Conservation (phyloP, 2,329 filamentous ascomycete species). For the Fusarium udum region DNA sequence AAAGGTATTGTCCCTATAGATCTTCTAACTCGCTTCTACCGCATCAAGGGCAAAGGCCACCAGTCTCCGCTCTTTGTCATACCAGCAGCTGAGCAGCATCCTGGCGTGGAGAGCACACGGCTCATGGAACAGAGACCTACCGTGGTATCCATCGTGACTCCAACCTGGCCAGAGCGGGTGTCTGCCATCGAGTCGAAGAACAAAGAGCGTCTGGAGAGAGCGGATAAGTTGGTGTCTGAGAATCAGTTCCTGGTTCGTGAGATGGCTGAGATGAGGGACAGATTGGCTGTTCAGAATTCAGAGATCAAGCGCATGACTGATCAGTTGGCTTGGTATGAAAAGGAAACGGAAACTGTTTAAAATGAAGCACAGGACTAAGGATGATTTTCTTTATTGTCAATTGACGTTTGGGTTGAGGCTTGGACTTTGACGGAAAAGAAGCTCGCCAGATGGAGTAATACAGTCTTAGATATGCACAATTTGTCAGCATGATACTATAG, state of each 20-base stretch:
- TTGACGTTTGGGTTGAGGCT: not conserved
- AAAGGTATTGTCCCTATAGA: conserved; percentile 60
- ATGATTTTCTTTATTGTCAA: not conserved
- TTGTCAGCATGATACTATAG: not conserved
- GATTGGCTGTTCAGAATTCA: conserved; percentile 30
- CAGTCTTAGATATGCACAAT: not conserved
- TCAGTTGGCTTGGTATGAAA: conserved; percentile 36
- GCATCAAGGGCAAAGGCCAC: conserved; percentile 55
- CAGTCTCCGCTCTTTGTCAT: conserved; percentile 62
- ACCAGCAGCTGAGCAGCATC: conserved; percentile 59
- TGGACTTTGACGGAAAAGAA: not conserved
- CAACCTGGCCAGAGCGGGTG: conserved; percentile 47
- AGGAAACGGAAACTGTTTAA: not conserved
- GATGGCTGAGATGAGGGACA: conserved; percentile 30
- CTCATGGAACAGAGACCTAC: conserved; percentile 57
- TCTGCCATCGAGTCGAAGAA: conserved; percentile 45
- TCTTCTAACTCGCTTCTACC: conserved; percentile 62
- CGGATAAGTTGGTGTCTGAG: conserved; percentile 21
- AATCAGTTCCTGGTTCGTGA: conserved; percentile 37
- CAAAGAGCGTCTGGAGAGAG: conserved; percentile 36
- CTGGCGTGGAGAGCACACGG: conserved; percentile 55
- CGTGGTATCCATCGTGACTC: conserved; percentile 45
- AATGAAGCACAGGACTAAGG: not conserved
- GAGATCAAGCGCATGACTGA: conserved; percentile 30
- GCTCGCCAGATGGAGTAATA: too few species aligned